Percentiles rank a stretch among this genome's conserved stretches.
These are phyloP conservation scores for Exophiala alcalophila DNA, from an alignment of 2,329 filamentous ascomycete species.

Conservation along the genomic window DNA sequence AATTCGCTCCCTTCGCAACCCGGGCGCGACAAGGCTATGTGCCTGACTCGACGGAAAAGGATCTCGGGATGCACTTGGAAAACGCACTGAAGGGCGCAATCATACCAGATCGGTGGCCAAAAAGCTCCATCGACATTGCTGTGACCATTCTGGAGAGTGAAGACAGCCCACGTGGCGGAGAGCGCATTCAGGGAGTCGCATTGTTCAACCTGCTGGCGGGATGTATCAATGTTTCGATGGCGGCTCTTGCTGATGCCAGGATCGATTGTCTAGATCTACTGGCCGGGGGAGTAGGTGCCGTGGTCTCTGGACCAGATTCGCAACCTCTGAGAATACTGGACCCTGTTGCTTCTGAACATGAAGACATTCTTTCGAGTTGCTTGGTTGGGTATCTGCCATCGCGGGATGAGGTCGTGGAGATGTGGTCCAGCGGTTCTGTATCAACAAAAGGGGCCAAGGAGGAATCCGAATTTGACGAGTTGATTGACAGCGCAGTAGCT, in stretches of 20 bases:
- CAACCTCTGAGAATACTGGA: slow-evolving; percentile 60
- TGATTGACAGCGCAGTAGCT: slow-evolving; percentile 63
- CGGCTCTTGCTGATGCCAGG: slow-evolving; percentile 87
- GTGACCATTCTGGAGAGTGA: slow-evolving; percentile 92
- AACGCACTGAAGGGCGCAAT: slow-evolving; percentile 84
- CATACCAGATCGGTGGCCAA: slow-evolving; percentile 95
- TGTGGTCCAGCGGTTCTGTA: slow-evolving; percentile 79
- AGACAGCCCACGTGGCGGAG: slow-evolving; percentile 56
- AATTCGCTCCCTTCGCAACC: slow-evolving; percentile 93
- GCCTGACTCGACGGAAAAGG: slow-evolving; percentile 79
- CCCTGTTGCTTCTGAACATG: slow-evolving; percentile 76
- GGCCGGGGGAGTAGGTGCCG: slow-evolving; percentile 80
- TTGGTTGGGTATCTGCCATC: slow-evolving; percentile 84
- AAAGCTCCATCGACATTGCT: slow-evolving; percentile 93
- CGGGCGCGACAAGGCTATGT: slow-evolving; percentile 78
- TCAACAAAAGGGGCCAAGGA: slow-evolving; percentile 23
- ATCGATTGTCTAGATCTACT: slow-evolving; percentile 94
- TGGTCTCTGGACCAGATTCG: slow-evolving; percentile 53
- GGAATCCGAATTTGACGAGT: slow-evolving; percentile 35
- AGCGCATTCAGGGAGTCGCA: slow-evolving; percentile 68
- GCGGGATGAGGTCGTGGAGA: slow-evolving; percentile 86
- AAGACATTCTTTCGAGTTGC: slow-evolving; percentile 74
- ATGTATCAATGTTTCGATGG: slow-evolving; percentile 89
- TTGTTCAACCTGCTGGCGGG: slow-evolving; percentile 88
- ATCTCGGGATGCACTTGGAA: slow-evolving; percentile 86